A percentile compares a stretch with the other conserved stretches of the same genome.
Conservation (phyloP, 352 stramenopile species). For the Globisporangium echinulatum region DNA sequence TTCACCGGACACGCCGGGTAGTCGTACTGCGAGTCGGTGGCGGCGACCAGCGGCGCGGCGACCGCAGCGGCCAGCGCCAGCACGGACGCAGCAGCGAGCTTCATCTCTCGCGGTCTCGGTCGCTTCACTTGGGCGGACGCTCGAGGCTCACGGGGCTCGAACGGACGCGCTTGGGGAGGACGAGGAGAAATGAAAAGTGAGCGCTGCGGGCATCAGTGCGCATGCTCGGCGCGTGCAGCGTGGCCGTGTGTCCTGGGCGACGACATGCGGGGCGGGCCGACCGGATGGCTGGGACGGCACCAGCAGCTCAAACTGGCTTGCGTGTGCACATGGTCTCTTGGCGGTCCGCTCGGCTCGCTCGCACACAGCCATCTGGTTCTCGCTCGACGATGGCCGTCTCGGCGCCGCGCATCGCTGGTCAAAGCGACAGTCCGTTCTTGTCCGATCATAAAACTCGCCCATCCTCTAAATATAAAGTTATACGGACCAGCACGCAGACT, state of each 20-base stretch:
- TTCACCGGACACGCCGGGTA: slow-evolving; percentile 61
- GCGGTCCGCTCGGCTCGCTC: neutral
- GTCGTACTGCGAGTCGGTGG: slow-evolving; percentile 43
- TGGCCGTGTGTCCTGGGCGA: neutral
- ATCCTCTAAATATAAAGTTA: no score
- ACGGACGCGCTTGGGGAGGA: slow-evolving; percentile 11
- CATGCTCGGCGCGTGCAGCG: no score
- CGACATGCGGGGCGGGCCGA: neutral
- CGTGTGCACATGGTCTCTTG: neutral
- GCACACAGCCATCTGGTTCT: neutral
- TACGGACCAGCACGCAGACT: no score
- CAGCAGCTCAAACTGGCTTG: slow-evolving; percentile 1
- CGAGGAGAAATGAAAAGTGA: slow-evolving; percentile 15
- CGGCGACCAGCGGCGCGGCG: slow-evolving; percentile 21
- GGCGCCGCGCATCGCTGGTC: neutral
- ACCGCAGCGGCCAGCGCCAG: slow-evolving; percentile 5
- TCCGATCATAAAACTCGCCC: no score
- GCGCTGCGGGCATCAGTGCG: neutral
- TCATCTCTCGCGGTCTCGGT: slow-evolving; percentile 10
- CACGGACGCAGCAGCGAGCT: slow-evolving; percentile 4
- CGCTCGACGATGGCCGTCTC: neutral
- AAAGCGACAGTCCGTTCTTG: neutral
- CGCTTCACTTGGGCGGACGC: slow-evolving; percentile 9
- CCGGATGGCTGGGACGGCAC: neutral
- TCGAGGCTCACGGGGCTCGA: neutral